phyloP scores from a whole-genome alignment of 192 early-diverging fungal species.

The Coemansia sp. region DNA sequence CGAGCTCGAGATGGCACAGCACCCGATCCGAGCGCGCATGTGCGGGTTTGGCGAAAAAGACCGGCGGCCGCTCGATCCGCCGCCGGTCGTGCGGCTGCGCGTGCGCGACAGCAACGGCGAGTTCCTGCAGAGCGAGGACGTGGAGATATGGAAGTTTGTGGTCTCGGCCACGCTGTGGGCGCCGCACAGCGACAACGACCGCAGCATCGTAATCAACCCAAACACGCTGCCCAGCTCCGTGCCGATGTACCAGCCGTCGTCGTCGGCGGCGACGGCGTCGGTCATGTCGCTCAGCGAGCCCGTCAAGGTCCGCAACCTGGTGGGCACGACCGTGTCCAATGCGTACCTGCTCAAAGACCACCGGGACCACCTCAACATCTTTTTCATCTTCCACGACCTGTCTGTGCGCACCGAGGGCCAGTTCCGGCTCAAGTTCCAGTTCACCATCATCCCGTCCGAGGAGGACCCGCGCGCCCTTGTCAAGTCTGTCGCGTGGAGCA shows the following conservation, averaged over 20 bases:
- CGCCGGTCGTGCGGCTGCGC: constrained; percentile 63
- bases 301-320: constrained; percentile 62
- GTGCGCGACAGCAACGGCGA: constrained; percentile 55
- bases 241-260: constrained; percentile 34
- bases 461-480: constrained; percentile 52
- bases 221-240: constrained; percentile 42
- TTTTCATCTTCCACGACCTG: constrained; percentile 80
- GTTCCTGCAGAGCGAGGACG: constrained; percentile 57
- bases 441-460: constrained; percentile 60
- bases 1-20: constrained; percentile 64
- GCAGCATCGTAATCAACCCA: constrained; percentile 50
- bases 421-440: constrained; percentile 69
- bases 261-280: constrained; percentile 15
- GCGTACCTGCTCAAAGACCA: constrained; percentile 66
- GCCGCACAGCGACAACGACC: constrained; percentile 32
- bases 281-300: constrained; percentile 51
- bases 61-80: constrained; percentile 66
- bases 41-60: constrained; percentile 80
- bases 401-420: constrained; percentile 72
- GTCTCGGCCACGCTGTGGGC: constrained; percentile 48
- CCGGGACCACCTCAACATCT: constrained; percentile 65
- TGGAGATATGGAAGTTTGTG: constrained; percentile 46
- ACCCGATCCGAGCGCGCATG: constrained; percentile 71
- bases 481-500: constrained; percentile 41
- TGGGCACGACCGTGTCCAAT: constrained; percentile 67